phyloP scores from a whole-genome alignment of 2,329 filamentous ascomycete species.

The Biscogniauxia sp. region DNA sequence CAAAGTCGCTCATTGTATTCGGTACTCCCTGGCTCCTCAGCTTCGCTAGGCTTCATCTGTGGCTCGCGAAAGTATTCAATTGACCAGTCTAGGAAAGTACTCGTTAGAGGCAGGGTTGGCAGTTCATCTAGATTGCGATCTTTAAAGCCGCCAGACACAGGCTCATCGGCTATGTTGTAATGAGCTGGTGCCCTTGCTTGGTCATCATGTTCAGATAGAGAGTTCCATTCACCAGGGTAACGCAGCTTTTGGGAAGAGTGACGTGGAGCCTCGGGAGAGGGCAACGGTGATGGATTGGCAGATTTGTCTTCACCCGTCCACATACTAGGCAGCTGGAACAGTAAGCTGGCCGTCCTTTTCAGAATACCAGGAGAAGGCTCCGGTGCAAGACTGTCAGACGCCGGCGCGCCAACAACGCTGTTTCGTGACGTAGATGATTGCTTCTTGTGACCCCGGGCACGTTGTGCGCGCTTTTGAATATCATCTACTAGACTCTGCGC shows the following conservation, averaged over 20 bases:
- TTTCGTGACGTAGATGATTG: constrained; percentile 43
- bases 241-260: constrained; percentile 40
- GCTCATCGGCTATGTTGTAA: constrained; percentile 74
- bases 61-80: constrained; percentile 97
- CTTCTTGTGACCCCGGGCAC: constrained; percentile 44
- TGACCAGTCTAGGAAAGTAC: constrained; percentile 90
- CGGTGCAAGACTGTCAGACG: constrained; percentile 38
- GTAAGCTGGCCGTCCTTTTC: constrained; percentile 61
- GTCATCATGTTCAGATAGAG: constrained; percentile 74
- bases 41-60: constrained; percentile 95
- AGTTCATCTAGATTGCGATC: constrained; percentile 56
- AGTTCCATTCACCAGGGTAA: constrained; percentile 41
- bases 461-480: constrained; percentile 53
- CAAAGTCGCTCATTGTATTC: constrained; percentile 96
- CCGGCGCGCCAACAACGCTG: constrained; percentile 38
- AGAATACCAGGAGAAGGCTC: constrained; percentile 57
- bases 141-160: constrained; percentile 73
- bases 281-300: constrained; percentile 32
- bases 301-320: constrained; percentile 48
- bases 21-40: constrained; percentile 91
- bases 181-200: constrained; percentile 61
- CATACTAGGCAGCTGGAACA: constrained; percentile 55
- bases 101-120: constrained; percentile 72
- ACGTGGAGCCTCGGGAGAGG: constrained; percentile 36
- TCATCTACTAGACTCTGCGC: constrained; percentile 74